Conservation (phyloP, 768 basidiomycete species). For the Lactifluus subvellereus region DNA sequence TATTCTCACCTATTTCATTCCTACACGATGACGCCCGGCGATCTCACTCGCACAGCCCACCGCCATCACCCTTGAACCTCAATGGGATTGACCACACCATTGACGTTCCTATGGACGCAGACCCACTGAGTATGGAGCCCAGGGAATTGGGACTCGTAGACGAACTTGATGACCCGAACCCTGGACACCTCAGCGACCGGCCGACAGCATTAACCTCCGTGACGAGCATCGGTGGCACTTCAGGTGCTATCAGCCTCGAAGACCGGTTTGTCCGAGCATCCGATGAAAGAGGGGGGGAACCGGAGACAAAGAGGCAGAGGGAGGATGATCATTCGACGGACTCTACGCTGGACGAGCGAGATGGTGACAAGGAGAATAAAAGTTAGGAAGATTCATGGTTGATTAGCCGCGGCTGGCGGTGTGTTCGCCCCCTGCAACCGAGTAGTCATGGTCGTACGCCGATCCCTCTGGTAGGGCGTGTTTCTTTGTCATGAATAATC, state of each 20-base stretch:
- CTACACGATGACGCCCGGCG: slow-evolving; percentile 77
- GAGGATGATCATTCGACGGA: slow-evolving; percentile 16
- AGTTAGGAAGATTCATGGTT: slow-evolving; percentile 21
- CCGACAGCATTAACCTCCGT: slow-evolving; percentile 64
- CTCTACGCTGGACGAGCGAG: slow-evolving; percentile 32
- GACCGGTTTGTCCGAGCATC: slow-evolving; percentile 55
- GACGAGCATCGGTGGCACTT: slow-evolving; percentile 40
- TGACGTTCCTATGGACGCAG: slow-evolving; percentile 28
- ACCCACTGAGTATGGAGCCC: slow-evolving; percentile 34
- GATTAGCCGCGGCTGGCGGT: not conserved
- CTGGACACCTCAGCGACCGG: slow-evolving; percentile 79
- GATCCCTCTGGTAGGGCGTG: not conserved
- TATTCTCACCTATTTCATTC: slow-evolving; percentile 87
- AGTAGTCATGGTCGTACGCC: not conserved
- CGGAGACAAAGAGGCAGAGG: slow-evolving; percentile 22
- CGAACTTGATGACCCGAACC: slow-evolving; percentile 77
- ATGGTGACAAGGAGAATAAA: slow-evolving; percentile 52
- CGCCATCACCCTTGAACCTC: slow-evolving; percentile 65
- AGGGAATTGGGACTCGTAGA: slow-evolving; percentile 74
- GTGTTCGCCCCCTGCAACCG: not conserved
- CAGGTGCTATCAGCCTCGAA: slow-evolving; percentile 53
- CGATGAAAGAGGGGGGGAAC: slow-evolving; percentile 13
- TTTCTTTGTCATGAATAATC: slow-evolving; percentile 36
- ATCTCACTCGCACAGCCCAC: slow-evolving; percentile 73
- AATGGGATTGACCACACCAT: slow-evolving; percentile 33